These are phyloP conservation scores for Fusarium secorum DNA, from an alignment of 2,329 filamentous ascomycete species.

Conservation along the genomic window DNA sequence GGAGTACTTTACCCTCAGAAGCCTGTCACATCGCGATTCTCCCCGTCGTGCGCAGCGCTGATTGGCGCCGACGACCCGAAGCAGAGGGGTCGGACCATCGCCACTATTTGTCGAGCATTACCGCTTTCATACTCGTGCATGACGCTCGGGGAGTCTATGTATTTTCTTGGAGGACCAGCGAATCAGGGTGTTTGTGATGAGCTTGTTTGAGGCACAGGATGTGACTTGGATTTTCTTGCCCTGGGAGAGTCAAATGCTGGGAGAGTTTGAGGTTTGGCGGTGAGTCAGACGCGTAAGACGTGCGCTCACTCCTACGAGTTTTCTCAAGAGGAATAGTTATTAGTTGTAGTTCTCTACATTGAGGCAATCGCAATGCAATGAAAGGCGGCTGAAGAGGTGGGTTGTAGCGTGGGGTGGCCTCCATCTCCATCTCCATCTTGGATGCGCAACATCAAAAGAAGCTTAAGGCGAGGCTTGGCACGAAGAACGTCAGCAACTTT, in stretches of 20 bases:
- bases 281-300: neutral
- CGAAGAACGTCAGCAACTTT: neutral
- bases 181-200: constrained; percentile 16
- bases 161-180: constrained; percentile 24
- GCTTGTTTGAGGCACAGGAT: constrained; percentile 23
- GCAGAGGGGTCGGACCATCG: constrained; percentile 30
- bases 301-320: accelerated
- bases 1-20: neutral
- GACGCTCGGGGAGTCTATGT: constrained; percentile 22
- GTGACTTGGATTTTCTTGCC: neutral
- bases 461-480: constrained; percentile 2
- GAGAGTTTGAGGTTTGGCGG: neutral
- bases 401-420: constrained; percentile 2
- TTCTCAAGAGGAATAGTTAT: neutral
- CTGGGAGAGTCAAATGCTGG: neutral
- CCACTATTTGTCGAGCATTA: constrained; percentile 31
- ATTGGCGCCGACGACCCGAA: constrained; percentile 39
- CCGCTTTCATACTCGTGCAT: constrained; percentile 35
- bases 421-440: neutral
- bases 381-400: neutral
- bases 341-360: neutral
- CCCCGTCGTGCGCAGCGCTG: constrained; percentile 1
- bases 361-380: neutral
- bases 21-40: constrained; percentile 27
- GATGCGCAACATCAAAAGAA: constrained; percentile 1